phyloP scores from a whole-genome alignment of 129 eudicot species.

The Pseudognaphalium luteoalbum region DNA sequence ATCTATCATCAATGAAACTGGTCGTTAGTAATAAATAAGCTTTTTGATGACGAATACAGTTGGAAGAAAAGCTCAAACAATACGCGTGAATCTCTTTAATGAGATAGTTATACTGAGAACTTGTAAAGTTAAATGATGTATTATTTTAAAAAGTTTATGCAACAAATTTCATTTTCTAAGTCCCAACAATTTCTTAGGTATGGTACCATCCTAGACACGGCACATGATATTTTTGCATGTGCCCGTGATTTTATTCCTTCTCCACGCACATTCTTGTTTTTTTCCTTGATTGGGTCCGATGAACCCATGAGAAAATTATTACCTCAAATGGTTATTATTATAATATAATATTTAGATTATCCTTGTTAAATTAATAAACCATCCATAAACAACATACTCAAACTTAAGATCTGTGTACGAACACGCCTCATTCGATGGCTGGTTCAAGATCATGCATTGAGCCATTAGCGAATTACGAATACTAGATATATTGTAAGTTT shows the following conservation, averaged over 20 bases:
- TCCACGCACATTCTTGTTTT: constrained; percentile 1
- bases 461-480: neutral
- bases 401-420: neutral
- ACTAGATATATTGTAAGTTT: neutral
- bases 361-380: neutral
- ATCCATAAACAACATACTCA: neutral
- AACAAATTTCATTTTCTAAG: neutral
- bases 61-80: neutral
- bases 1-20: too few relatives aligned
- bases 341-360: too few relatives aligned
- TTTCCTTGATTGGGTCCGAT: constrained; percentile 10
- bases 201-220: constrained; percentile 24
- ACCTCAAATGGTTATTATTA: neutral
- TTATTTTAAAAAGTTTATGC: neutral
- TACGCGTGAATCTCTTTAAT: neutral
- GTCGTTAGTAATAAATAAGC: too few relatives aligned
- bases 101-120: neutral
- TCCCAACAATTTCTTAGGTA: constrained; percentile 6
- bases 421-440: neutral
- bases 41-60: too few relatives aligned
- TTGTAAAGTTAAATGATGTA: neutral
- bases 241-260: constrained; percentile 27
- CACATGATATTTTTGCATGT: constrained; percentile 22
- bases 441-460: neutral
- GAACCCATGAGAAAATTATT: neutral